Evolutionary conservation across 257 asterid species (phyloP), one percentile per base, ranked within the genome.

Genomic region (Nicotiana obtusifolia): DNA sequence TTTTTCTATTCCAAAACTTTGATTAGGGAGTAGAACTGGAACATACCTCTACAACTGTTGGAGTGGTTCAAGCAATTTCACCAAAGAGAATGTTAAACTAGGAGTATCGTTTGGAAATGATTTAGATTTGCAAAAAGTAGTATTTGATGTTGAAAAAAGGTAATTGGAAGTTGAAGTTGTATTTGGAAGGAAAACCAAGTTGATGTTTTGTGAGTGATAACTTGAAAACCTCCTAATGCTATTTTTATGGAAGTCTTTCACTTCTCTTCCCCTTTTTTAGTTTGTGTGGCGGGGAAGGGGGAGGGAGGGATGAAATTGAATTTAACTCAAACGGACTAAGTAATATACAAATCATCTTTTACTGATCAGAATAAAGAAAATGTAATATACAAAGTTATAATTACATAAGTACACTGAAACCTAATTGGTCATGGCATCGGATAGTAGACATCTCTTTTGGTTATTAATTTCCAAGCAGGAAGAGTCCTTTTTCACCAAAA

Each of bases 381-480:
- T 71, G 60, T 44, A 44, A 3, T 44, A 5, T 44, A 13, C n/a
- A 22, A 44, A 71, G 14, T n/a, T 71, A 15, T 44, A 44, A 41
- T 11, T 35, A 13, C 60, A 22, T 0, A 44, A 71, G 47, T 44
- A 71, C 22, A 20, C 13, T 71, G 35, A 44, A 71, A 41, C 78
- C 78, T 20, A 71, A 71, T 11, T 71, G 60, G 35, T 28, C 20
- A 44, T 22, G 35, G 47, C 59, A 20, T 44, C 57, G 22, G 35
- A 5, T 20, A 20, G 78, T 44, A 22, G 20, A 71, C 16, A 71
- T 44, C 14, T 71, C 13, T 41, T 44, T 71, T 44, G 59, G 31
- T 37, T 68, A 52, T 68, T 37, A 68, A 68, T 35, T 41, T 68
- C 76, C 56, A 37, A n/a, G 77, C 77, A n/a, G 54, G 54, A 68